A percentile compares a stretch with the other conserved stretches of the same genome.
Evolutionary conservation across 495 filamentous ascomycete species (phyloP).

Genomic region (Podospora pseudocomata): DNA sequence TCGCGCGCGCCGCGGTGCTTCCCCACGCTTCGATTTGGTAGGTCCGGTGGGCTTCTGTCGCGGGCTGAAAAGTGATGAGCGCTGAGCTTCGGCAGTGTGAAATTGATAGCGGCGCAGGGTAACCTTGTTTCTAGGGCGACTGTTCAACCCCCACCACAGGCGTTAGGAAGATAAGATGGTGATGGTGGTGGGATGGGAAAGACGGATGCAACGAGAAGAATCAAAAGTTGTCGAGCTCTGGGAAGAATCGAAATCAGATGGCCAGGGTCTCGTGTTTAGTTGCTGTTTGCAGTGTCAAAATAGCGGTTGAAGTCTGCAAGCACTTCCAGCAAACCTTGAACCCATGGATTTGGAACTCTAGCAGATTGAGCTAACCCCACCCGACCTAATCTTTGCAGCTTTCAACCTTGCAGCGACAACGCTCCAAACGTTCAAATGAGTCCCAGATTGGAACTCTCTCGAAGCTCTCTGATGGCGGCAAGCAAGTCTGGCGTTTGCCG

Average conservation of each 20-base stretch:
- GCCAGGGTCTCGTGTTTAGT: too few relatives aligned
- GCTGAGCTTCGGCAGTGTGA: not conserved
- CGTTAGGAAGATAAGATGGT: not conserved
- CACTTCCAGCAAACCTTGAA: too few relatives aligned
- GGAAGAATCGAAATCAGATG: too few relatives aligned
- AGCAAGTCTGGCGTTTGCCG: not conserved
- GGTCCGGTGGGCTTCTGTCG: not conserved
- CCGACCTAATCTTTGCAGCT: too few relatives aligned
- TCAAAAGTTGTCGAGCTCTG: too few relatives aligned
- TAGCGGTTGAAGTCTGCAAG: too few relatives aligned
- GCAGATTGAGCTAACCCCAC: too few relatives aligned
- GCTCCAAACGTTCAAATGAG: too few relatives aligned
- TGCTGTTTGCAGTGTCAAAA: too few relatives aligned
- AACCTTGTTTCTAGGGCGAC: not conserved
- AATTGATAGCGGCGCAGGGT: not conserved
- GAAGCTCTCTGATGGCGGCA: not conserved
- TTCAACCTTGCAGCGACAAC: too few relatives aligned
- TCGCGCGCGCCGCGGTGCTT: slow-evolving; percentile 4
- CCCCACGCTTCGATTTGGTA: not conserved
- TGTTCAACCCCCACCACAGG: not conserved
- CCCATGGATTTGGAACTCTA: too few relatives aligned
- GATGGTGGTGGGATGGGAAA: not conserved
- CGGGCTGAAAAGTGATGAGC: not conserved
- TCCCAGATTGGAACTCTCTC: not conserved
- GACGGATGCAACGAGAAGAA: too few relatives aligned